Evolutionary conservation across 345 rosid species (phyloP), one percentile per base, ranked within the genome.

Genomic region (Combretum micranthum): DNA sequence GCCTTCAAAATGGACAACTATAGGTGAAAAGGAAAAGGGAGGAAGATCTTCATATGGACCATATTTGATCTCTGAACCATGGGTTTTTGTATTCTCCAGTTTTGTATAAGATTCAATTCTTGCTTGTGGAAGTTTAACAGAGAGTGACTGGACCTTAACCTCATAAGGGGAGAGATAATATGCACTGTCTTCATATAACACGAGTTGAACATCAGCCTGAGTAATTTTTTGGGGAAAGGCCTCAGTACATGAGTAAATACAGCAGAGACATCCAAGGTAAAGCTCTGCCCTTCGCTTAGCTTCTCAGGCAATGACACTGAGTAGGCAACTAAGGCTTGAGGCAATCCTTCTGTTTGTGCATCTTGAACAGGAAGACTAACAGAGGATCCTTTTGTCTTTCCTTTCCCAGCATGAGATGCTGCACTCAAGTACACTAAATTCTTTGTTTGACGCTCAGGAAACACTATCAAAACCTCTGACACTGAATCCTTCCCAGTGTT

Each of bases 171-270:
- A 76, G 44, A 94, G 85, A 69, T 69, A 90, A 63, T 83, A 57
- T 2, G 90, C 84, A 57, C 81, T 87, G 43, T 90, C 99, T 71
- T 84, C 84, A 64, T 75, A 84, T 67, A 90, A 64, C 26, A 90
- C 87, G 57, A 94, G 94, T 76, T 94, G 99, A 58, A 77, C 73
- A 64, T 87, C 96, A 62, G 83, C 84, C 77, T 94, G 99, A 18
- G 70, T 77, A 20, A 90, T 94, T 69, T 85, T 74, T 77, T 87
- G 1, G 99, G 99, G 76, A 87, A 77, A 1, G 95, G 95, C 59
- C 56, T 73, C 78, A 93, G 68, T 12, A 70, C 63, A 50, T 73
- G 86, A 37, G 89, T 80, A 56, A 80, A 87, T 10, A 77, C 87
- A 25, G 83, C 79, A 50, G 80, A 62, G 2, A 87, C 86, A 55